Evolutionary conservation across 2,329 filamentous ascomycete genomes (phyloP), one percentile per base, ranked within the genome.

Genomic region (Fusarium denticulatum): DNA sequence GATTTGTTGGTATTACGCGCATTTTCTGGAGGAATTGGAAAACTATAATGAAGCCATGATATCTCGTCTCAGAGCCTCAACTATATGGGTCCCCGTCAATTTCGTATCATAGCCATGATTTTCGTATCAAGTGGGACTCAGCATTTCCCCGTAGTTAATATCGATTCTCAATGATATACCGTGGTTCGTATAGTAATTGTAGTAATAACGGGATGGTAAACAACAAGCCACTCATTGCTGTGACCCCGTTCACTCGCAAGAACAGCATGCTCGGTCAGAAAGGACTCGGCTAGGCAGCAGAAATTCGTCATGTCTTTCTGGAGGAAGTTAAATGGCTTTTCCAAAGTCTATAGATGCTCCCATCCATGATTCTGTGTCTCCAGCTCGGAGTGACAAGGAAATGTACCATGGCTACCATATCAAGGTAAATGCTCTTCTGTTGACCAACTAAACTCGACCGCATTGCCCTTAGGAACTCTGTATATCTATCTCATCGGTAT

Each of bases 131-230:
- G 6, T 11, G 10, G 34, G 24, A 37, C 26, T 39, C 11, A 3
- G 18, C 24, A 22, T 10, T 16, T 28, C 16, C 5, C 13, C 24
- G 3, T 26, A 1, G 7, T 20, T 5, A 37, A 26, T 2, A 26
- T 37, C 9, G n/a, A 13, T 16, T 4, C 9, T 13, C 18, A n/a
- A n/a, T 26, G 6, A 18, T 13, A 13, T 2, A 1, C 4, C 22
- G 7, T 28, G 11, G 14, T 9, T 22, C 7, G 2, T 18, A 18
- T 30, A 28, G 8, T n/a, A 4, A 26, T n/a, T 28, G 11, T 3
- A 55, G 7, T 14, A 6, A n/a, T 55, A 16, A 15, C 26, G 28
- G 9, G 6, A 36, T 52, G 30, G 2, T 15, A 4, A 15, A 26
- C 9, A 52, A 11, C 16, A 20, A 26, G 30, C 13, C 12, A 14